Percentiles rank a stretch among this genome's conserved stretches.
Conservation (phyloP, 192 early-diverging fungal genomes). For the Chytriomyces confervae region DNA sequence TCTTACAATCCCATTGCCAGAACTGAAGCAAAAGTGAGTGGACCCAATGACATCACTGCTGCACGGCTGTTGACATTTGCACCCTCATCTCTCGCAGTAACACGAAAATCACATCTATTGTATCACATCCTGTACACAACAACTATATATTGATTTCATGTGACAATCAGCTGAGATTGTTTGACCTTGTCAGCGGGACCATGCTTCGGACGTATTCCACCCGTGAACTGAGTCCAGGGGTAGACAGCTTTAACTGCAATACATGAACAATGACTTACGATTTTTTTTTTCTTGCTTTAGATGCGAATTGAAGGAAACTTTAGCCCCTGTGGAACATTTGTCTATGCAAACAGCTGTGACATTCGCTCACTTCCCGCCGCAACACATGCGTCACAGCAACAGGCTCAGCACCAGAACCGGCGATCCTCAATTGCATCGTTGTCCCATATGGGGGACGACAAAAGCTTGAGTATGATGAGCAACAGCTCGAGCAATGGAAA, state of each 20-base stretch:
- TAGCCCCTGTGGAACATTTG: conserved; percentile 59
- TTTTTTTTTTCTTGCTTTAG: conserved; percentile 21
- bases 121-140: conserved; percentile 53
- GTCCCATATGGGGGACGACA: background rate
- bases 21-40: conserved; percentile 40
- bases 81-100: conserved; percentile 39
- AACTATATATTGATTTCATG: conserved; percentile 58
- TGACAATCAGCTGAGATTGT: conserved; percentile 60
- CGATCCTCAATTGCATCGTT: no score
- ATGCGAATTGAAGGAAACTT: conserved; percentile 55
- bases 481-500: background rate
- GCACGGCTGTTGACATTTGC: background rate
- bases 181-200: conserved; percentile 50
- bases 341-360: conserved; percentile 56
- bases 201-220: conserved; percentile 50
- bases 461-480: background rate
- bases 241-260: conserved; percentile 14
- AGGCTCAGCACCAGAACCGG: no score
- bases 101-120: conserved; percentile 52
- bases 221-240: conserved; percentile 46
- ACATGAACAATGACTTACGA: background rate
- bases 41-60: background rate
- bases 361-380: conserved; percentile 31
- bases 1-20: conserved; percentile 49
- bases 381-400: background rate